These are phyloP conservation scores for Tylopilus orsonianus DNA, from an alignment of 1,284 basidiomycete species.

Conservation along the genomic window DNA sequence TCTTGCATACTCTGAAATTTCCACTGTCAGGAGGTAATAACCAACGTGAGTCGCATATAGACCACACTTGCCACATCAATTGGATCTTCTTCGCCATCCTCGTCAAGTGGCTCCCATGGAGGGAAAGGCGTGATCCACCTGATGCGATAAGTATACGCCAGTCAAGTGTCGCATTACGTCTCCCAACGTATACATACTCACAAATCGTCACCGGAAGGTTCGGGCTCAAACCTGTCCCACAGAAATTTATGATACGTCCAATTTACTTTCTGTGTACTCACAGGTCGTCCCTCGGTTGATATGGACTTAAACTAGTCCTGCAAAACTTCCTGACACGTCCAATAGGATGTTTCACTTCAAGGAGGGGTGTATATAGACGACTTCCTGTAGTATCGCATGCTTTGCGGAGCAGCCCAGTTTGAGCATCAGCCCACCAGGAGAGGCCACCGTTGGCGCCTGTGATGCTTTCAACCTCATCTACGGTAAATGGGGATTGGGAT, in stretches of 20 bases:
- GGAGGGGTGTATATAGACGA: slow-evolving; percentile 24
- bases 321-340: slow-evolving; percentile 18
- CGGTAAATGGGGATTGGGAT: background rate
- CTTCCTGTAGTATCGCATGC: slow-evolving; percentile 15
- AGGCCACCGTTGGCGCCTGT: background rate
- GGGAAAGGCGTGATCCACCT: slow-evolving; percentile 23
- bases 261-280: no score
- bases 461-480: background rate
- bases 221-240: slow-evolving; percentile 4
- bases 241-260: slow-evolving; percentile 14
- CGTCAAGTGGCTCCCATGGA: slow-evolving; percentile 32
- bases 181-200: no score
- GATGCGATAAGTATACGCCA: background rate
- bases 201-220: slow-evolving; percentile 18
- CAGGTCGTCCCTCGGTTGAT: slow-evolving; percentile 19
- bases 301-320: slow-evolving; percentile 12
- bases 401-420: slow-evolving; percentile 22
- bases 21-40: no score
- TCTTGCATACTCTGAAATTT: no score
- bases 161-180: background rate
- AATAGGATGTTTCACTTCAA: slow-evolving; percentile 19
- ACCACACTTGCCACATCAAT: slow-evolving; percentile 7
- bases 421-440: slow-evolving; percentile 19
- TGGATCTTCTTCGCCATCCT: slow-evolving; percentile 21
- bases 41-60: no score